Evolutionary conservation across 2,329 filamentous ascomycete species (phyloP).

Genomic region (Paecilomyces sp.): DNA sequence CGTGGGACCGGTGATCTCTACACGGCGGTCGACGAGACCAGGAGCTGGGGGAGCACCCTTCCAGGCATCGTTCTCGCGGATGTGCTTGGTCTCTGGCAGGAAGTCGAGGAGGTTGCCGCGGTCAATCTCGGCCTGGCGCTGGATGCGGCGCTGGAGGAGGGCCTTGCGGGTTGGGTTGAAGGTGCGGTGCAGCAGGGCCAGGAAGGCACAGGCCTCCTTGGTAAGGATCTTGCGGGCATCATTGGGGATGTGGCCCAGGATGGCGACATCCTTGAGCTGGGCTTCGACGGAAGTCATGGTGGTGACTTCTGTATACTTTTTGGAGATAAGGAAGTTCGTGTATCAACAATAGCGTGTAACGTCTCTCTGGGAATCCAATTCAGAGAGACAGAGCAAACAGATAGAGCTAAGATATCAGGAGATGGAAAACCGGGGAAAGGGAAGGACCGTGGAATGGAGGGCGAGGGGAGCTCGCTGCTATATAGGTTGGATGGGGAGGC

Average conservation of each 20-base stretch:
- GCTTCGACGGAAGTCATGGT: conserved; percentile 64
- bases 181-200: conserved; percentile 87
- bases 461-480: neutral
- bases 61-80: conserved; percentile 92
- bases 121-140: conserved; percentile 89
- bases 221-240: conserved; percentile 85
- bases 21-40: conserved; percentile 83
- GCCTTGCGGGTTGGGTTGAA: conserved; percentile 87
- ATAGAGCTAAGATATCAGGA: neutral
- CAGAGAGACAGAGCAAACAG: neutral
- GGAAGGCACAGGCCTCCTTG: conserved; percentile 82
- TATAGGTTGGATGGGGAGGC: neutral
- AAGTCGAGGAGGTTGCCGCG: conserved; percentile 85
- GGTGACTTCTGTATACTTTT: conserved; percentile 1
- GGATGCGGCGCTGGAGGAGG: conserved; percentile 76
- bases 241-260: conserved; percentile 72
- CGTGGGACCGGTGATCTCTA: conserved; percentile 95
- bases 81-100: conserved; percentile 88
- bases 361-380: neutral
- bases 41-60: conserved; percentile 86
- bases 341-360: neutral
- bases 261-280: conserved; percentile 79
- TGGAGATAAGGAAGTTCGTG: neutral
- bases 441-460: neutral
- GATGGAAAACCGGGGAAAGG: neutral